Evolutionary conservation across 2,329 filamentous ascomycete genomes (phyloP).

Genomic region (Fusarium chuoi): DNA sequence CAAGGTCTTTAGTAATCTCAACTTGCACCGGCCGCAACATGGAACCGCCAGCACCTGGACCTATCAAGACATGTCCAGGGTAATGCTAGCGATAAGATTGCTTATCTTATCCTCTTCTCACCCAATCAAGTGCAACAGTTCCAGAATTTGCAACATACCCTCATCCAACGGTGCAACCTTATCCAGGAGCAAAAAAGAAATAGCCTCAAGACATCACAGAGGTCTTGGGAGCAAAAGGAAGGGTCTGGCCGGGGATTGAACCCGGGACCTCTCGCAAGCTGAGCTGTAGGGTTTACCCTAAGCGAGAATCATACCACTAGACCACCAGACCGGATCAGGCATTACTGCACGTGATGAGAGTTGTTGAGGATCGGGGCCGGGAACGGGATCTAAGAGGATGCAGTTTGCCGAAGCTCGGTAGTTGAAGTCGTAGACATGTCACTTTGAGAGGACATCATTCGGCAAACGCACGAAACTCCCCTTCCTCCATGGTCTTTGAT

Average conservation of each 20-base stretch:
- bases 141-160: neutral
- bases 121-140: neutral
- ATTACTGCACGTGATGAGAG: neutral
- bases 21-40: no score
- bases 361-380: accelerated
- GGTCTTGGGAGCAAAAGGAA: slow-evolving; percentile 32
- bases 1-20: no score
- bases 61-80: neutral
- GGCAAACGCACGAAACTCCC: accelerated
- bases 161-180: neutral
- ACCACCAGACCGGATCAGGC: slow-evolving; percentile 57
- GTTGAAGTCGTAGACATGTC: neutral
- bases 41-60: no score
- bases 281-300: slow-evolving; percentile 61
- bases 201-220: accelerated
- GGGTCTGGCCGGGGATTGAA: slow-evolving; percentile 60
- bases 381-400: accelerated
- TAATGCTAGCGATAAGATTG: neutral
- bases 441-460: no score
- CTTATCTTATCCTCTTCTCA: neutral
- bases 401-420: neutral
- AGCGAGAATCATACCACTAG: slow-evolving; percentile 78
- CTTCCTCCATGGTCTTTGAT: accelerated
- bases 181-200: neutral
- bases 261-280: slow-evolving; percentile 57